Evolutionary conservation across 768 basidiomycete genomes (phyloP), one percentile per base, ranked within the genome.

Genomic region (Lentinula guzmanii): DNA sequence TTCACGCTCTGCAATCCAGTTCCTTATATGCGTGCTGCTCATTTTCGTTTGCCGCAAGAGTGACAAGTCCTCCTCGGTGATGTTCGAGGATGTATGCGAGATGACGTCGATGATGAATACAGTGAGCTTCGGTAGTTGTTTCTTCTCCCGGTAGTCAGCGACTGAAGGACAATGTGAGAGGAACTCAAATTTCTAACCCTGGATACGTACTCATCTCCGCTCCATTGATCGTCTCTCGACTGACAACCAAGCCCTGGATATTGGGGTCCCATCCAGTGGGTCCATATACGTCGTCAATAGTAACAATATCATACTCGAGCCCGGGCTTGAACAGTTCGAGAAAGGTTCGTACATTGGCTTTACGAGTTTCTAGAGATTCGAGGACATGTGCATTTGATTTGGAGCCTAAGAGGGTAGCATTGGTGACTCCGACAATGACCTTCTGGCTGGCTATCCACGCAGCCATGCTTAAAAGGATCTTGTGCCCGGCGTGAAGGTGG

Each of bases 401-500:
- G 52, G 82, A 86, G 65, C 72, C 74, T 21, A 95, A 79, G 4
- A 95, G 79, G 8, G 72, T 70, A 67, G 93, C 90, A 68, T 87
- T 92, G 58, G 93, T 91, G 42, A 98, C 77, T 4, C 97, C 97
- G 65, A 98, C 86, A 63, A 98, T 92, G 68, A 98, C 75, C 72
- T 94, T 95, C 64, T 80, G 72, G 48, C 74, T 70, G 0, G 95
- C 80, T 60, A 98, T 86, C 82, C 89, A 94, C 1, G 91, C 86
- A 11, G 85, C 89, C 86, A 97, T 93, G 68, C 93, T 91, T 10
- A 99, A 82, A 33, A 99, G 83, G 62, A 99, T 95, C 75, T 97
- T 97, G 77, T 99, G 97, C 0, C 96, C 97, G 3, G 94, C 86
- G 70, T 99, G 97, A 15, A 99, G 83, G 71, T 98, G 97, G 74